phyloP scores from a whole-genome alignment of 164 flowering plant species.

The Macadamia integrifolia region DNA sequence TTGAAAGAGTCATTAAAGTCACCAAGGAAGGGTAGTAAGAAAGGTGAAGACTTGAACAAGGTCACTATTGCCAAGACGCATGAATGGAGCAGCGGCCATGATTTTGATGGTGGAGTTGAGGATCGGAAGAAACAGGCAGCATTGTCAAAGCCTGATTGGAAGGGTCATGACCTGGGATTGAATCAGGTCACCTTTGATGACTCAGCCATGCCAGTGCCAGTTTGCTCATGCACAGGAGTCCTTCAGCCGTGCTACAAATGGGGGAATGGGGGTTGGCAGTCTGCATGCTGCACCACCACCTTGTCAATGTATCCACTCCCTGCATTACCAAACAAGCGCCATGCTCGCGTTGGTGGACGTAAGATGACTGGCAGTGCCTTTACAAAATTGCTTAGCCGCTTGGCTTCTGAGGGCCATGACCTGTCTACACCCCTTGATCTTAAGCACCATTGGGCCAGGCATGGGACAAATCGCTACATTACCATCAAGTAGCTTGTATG shows the following conservation, averaged over 20 bases:
- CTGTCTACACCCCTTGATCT: constrained; percentile 30
- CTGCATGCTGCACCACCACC: constrained; percentile 48
- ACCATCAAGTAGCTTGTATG: constrained; percentile 25
- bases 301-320: constrained; percentile 40
- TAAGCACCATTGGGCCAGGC: constrained; percentile 40
- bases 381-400: constrained; percentile 29
- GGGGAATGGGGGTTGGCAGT: constrained; percentile 53
- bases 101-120: constrained; percentile 24
- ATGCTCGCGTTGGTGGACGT: constrained; percentile 35
- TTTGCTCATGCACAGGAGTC: constrained; percentile 42
- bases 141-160: constrained; percentile 62
- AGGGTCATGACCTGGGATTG: constrained; percentile 32
- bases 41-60: constrained; percentile 50
- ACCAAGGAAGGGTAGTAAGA: constrained; percentile 39
- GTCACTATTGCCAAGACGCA: constrained; percentile 33
- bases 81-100: constrained; percentile 45
- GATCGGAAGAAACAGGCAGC: constrained; percentile 31
- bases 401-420: constrained; percentile 37
- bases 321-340: constrained; percentile 29
- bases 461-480: constrained; percentile 41
- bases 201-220: constrained; percentile 35
- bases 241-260: constrained; percentile 40
- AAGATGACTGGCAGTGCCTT: constrained; percentile 37
- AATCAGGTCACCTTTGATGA: constrained; percentile 29
- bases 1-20: constrained; percentile 33